A percentile compares a stretch with the other conserved stretches of the same genome.
phyloP scores from a whole-genome alignment of 352 stramenopile species.

The Pythium brassicae region DNA sequence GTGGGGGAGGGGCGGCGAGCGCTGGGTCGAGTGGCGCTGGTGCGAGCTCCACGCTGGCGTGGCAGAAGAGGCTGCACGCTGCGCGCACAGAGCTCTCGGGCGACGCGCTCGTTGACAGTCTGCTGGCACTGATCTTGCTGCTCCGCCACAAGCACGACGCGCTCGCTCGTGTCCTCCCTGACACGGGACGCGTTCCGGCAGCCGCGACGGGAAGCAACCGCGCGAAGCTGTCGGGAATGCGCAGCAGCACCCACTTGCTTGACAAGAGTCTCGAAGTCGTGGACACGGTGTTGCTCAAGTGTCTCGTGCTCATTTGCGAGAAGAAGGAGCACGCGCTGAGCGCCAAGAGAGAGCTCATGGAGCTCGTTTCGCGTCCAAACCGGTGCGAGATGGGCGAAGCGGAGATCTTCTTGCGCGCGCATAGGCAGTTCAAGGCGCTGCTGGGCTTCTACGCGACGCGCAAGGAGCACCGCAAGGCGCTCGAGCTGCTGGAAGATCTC shows the following conservation, averaged over 20 bases:
- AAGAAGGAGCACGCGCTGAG: slow-evolving; percentile 27
- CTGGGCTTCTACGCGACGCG: slow-evolving; percentile 67
- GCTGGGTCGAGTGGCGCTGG: neutral
- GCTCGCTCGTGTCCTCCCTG: slow-evolving; percentile 6
- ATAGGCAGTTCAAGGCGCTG: slow-evolving; percentile 53
- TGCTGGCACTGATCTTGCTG: slow-evolving; percentile 53
- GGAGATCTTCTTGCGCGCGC: slow-evolving; percentile 73
- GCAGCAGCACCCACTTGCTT: neutral
- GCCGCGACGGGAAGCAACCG: neutral
- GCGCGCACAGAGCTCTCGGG: slow-evolving; percentile 22
- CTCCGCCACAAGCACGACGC: slow-evolving; percentile 37
- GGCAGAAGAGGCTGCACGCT: slow-evolving; percentile 10
- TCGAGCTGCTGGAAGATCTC: slow-evolving; percentile 79
- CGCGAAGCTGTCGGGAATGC: slow-evolving; percentile 1
- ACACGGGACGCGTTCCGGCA: neutral
- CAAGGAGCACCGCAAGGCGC: slow-evolving; percentile 70
- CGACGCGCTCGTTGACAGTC: slow-evolving; percentile 41
- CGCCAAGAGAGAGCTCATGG: slow-evolving; percentile 41
- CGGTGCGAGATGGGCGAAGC: slow-evolving; percentile 69
- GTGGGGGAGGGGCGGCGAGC: slow-evolving; percentile 16
- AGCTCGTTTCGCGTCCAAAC: slow-evolving; percentile 49
- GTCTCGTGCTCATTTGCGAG: slow-evolving; percentile 62
- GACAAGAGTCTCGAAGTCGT: slow-evolving; percentile 41
- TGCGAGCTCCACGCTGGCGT: slow-evolving; percentile 14
- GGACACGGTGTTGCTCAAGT: slow-evolving; percentile 82